These are phyloP conservation scores for Prunus mongolica DNA, from an alignment of 306 rosid genomes.

Conservation along the genomic window DNA sequence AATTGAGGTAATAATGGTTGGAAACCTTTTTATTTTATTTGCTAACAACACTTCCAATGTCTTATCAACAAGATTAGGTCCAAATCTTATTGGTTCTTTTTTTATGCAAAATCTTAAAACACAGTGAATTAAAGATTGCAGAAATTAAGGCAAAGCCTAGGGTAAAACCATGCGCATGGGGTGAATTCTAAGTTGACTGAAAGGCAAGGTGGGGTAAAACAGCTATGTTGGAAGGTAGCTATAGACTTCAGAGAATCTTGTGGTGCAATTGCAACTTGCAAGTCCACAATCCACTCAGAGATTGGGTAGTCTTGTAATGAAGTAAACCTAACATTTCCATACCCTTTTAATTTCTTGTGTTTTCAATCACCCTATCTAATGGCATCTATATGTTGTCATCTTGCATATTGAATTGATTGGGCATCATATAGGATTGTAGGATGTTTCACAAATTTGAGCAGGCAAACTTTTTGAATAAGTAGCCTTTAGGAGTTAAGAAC, in stretches of 20 bases:
- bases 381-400: not conserved
- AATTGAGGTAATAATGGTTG: not conserved
- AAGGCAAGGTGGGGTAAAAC: not conserved
- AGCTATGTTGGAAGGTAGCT: not conserved
- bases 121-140: not conserved
- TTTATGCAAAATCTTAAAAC: not conserved
- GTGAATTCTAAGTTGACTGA: not conserved
- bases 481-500: not conserved
- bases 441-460: slow-evolving; percentile 7
- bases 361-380: not conserved
- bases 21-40: not conserved
- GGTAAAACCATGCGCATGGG: not conserved
- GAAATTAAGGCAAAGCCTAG: too few relatives aligned
- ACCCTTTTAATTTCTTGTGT: not conserved
- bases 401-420: not conserved
- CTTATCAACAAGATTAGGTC: not conserved
- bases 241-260: not conserved
- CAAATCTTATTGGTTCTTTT: not conserved
- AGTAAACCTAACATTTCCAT: not conserved
- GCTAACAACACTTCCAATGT: not conserved
- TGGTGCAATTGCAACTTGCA: not conserved
- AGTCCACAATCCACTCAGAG: not conserved
- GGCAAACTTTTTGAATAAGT: not conserved
- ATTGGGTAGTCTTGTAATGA: not conserved
- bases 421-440: not conserved